A percentile compares a stretch with the other conserved stretches of the same genome.
phyloP scores from a whole-genome alignment of 345 rosid genomes.

The Raphanus sativus region DNA sequence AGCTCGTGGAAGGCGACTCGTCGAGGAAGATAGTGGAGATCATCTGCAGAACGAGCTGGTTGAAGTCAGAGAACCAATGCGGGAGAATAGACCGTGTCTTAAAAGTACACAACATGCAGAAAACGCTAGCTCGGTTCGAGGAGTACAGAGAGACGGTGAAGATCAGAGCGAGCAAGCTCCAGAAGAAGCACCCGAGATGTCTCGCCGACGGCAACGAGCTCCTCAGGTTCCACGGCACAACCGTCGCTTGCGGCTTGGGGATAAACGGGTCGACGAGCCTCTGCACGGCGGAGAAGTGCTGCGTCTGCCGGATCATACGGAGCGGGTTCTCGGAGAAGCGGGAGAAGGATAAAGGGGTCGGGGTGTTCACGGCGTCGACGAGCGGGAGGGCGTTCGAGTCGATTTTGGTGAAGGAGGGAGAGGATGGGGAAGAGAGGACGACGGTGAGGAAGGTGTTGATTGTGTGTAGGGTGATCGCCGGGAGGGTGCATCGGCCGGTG shows the following conservation, averaged over 20 bases:
- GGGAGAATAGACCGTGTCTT: constrained; percentile 88
- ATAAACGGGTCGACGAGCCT: constrained; percentile 75
- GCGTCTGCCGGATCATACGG: constrained; percentile 73
- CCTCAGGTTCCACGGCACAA: constrained; percentile 83
- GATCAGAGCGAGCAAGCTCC: constrained; percentile 75
- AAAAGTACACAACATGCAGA: constrained; percentile 96
- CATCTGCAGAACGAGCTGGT: constrained; percentile 90
- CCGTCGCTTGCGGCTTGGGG: constrained; percentile 86
- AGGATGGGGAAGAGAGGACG: constrained; percentile 44
- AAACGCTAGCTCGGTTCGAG: constrained; percentile 84
- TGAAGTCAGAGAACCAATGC: constrained; percentile 80
- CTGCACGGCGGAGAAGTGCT: constrained; percentile 72
- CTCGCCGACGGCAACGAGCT: constrained; percentile 96
- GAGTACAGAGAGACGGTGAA: constrained; percentile 90
- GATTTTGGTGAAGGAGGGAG: constrained; percentile 26
- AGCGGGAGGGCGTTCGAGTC: constrained; percentile 90
- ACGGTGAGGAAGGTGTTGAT: constrained; percentile 75
- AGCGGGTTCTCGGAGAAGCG: constrained; percentile 81
- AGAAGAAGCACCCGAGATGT: constrained; percentile 92
- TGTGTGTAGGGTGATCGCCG: constrained; percentile 94
- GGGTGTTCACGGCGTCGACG: constrained; percentile 93
- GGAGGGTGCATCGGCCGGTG: constrained; percentile 91
- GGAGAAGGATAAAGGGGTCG: constrained; percentile 75
- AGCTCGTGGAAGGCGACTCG: constrained; percentile 93
- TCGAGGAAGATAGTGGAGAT: constrained; percentile 98